These are phyloP conservation scores for Stephania cephalantha DNA, from an alignment of 164 flowering plant species.

Conservation along the genomic window DNA sequence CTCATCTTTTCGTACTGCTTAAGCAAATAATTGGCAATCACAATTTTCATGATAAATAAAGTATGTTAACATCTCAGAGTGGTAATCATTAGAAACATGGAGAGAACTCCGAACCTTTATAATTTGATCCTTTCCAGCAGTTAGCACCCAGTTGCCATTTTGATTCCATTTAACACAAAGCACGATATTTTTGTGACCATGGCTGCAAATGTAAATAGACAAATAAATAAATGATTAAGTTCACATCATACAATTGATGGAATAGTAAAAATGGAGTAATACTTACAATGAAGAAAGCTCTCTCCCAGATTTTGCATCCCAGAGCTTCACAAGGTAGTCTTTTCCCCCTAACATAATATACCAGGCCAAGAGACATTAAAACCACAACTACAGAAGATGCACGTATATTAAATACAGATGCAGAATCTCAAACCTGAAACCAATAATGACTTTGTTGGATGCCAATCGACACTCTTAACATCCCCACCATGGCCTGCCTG, in stretches of 20 bases:
- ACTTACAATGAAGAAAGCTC: slow-evolving; percentile 95
- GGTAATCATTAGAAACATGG: background rate
- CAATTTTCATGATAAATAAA: background rate
- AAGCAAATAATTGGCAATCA: background rate
- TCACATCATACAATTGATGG: slow-evolving; percentile 2
- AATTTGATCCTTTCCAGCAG: slow-evolving; percentile 97
- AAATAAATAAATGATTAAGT: slow-evolving; percentile 9
- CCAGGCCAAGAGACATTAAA: background rate
- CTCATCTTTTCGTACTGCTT: background rate
- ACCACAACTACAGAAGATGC: background rate
- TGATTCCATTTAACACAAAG: slow-evolving; percentile 96
- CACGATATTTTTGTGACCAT: slow-evolving; percentile 96
- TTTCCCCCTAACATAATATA: slow-evolving; percentile 64
- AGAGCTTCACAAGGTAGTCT: slow-evolving; percentile 95
- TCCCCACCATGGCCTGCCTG: slow-evolving; percentile 99
- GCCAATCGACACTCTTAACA: slow-evolving; percentile 99
- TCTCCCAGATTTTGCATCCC: slow-evolving; percentile 95
- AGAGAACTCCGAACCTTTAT: slow-evolving; percentile 60
- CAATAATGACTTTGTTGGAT: slow-evolving; percentile 91
- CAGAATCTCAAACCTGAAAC: slow-evolving; percentile 62
- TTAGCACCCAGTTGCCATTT: slow-evolving; percentile 97
- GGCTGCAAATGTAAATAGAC: slow-evolving; percentile 43
- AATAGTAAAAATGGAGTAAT: background rate
- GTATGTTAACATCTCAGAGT: background rate
- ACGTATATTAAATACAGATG: background rate